These are phyloP conservation scores for Endocarpon pusillum DNA, from an alignment of 495 filamentous ascomycete genomes.

Conservation along the genomic window DNA sequence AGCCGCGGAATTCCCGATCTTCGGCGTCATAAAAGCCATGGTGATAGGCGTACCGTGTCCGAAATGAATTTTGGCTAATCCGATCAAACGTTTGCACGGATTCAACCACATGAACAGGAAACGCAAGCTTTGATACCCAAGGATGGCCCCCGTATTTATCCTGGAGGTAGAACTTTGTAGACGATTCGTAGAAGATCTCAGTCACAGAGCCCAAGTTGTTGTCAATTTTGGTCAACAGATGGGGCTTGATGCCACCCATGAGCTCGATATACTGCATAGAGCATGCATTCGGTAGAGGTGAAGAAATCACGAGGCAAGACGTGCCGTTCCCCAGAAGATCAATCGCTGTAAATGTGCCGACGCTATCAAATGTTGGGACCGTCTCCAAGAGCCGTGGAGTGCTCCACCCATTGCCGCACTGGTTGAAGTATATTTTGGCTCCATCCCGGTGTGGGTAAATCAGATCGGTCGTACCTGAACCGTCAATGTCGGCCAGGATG, in stretches of 20 bases:
- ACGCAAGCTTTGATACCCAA: slow-evolving; percentile 17
- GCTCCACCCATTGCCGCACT: slow-evolving; percentile 14
- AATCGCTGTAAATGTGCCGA: slow-evolving; percentile 1
- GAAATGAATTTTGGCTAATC: slow-evolving; percentile 5
- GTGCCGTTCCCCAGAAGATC: slow-evolving; percentile 21
- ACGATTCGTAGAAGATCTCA: slow-evolving; percentile 11
- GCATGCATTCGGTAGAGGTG: slow-evolving; percentile 1
- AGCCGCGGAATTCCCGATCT: slow-evolving; percentile 22
- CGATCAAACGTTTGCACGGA: slow-evolving; percentile 6
- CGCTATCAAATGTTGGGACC: slow-evolving; percentile 5
- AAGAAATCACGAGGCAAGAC: slow-evolving; percentile 14
- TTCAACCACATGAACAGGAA: slow-evolving; percentile 15
- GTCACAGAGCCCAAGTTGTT: slow-evolving; percentile 13
- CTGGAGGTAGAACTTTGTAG: slow-evolving; percentile 15
- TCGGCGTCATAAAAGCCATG: slow-evolving; percentile 19
- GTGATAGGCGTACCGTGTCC: slow-evolving; percentile 15
- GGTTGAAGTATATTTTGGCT: slow-evolving; percentile 8
- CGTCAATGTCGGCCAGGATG: slow-evolving; percentile 17
- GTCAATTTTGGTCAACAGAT: slow-evolving; percentile 1
- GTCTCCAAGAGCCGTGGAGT: neutral
- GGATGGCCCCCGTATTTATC: slow-evolving; percentile 11
- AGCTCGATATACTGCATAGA: slow-evolving; percentile 11
- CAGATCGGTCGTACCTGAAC: slow-evolving; percentile 18
- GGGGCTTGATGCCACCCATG: slow-evolving; percentile 3
- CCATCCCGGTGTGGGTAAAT: slow-evolving; percentile 12